phyloP scores from a whole-genome alignment of 345 rosid species.

The Pistacia atlantica region DNA sequence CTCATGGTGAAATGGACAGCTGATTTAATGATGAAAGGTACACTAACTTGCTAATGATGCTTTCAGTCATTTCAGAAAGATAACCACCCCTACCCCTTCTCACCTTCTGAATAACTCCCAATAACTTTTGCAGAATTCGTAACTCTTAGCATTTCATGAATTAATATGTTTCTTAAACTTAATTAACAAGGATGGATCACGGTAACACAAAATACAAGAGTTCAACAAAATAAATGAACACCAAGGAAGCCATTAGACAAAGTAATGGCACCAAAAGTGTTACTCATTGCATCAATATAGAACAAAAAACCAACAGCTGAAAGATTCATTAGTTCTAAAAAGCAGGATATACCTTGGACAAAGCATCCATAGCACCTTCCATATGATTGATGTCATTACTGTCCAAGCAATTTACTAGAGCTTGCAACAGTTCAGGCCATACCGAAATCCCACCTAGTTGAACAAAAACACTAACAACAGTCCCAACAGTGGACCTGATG shows the following conservation, averaged over 20 bases:
- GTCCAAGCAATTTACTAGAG: slow-evolving; percentile 79
- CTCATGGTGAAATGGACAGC: background rate
- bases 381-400: slow-evolving; percentile 84
- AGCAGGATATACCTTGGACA: slow-evolving; percentile 70
- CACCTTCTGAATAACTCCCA: background rate
- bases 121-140: background rate
- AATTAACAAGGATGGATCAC: background rate
- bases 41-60: background rate
- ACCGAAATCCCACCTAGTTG: slow-evolving; percentile 67
- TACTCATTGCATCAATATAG: background rate
- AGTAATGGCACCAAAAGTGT: background rate
- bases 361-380: slow-evolving; percentile 99
- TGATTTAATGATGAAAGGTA: background rate
- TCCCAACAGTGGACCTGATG: slow-evolving; percentile 90
- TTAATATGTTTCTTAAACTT: background rate
- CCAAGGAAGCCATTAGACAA: background rate
- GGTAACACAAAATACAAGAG: background rate
- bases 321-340: slow-evolving; percentile 7
- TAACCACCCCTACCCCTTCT: background rate
- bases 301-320: background rate
- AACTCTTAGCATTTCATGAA: background rate
- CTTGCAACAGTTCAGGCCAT: slow-evolving; percentile 92
- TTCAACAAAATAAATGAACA: background rate
- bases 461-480: slow-evolving; percentile 78
- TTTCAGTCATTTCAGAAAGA: background rate